Conservation (phyloP, 2,329 filamentous ascomycete species). For the Curvularia hawaiiensis region DNA sequence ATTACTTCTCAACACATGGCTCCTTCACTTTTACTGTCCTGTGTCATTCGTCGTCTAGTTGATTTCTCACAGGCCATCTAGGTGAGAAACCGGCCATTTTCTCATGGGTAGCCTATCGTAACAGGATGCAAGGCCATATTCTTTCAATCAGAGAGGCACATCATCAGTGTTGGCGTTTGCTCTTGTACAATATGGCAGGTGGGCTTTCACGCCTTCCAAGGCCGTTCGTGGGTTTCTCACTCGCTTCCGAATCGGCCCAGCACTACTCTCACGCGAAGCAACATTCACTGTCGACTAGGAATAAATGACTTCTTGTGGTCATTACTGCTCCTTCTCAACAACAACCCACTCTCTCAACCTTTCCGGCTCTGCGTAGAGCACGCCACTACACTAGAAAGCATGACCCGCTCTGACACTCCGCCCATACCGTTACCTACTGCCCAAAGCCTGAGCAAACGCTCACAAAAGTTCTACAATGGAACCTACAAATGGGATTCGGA, state of each 20-base stretch:
- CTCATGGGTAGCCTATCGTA: neutral
- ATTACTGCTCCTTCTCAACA: neutral
- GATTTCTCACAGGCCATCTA: neutral
- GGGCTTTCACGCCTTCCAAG: neutral
- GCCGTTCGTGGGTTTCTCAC: neutral
- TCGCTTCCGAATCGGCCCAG: neutral
- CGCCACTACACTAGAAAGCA: neutral
- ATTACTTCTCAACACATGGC: neutral
- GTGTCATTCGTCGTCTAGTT: neutral
- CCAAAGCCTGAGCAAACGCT: conserved; percentile 26
- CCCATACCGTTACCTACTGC: neutral
- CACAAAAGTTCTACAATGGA: conserved; percentile 39
- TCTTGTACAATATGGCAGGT: conserved; percentile 7
- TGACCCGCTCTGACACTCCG: neutral
- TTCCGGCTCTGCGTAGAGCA: neutral
- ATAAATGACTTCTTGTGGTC: neutral
- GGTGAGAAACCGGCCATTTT: too few species aligned
- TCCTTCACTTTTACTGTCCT: neutral
- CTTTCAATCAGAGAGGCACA: neutral
- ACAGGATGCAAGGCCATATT: neutral
- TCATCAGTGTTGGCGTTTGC: neutral
- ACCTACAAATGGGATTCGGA: conserved; percentile 30
- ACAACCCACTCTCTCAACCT: neutral
- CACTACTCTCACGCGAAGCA: neutral
- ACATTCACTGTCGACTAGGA: neutral